A percentile compares a stretch with the other conserved stretches of the same genome.
phyloP scores from a whole-genome alignment of 2,329 filamentous ascomycete genomes.

The Sclerotinia sclerotiorum region DNA sequence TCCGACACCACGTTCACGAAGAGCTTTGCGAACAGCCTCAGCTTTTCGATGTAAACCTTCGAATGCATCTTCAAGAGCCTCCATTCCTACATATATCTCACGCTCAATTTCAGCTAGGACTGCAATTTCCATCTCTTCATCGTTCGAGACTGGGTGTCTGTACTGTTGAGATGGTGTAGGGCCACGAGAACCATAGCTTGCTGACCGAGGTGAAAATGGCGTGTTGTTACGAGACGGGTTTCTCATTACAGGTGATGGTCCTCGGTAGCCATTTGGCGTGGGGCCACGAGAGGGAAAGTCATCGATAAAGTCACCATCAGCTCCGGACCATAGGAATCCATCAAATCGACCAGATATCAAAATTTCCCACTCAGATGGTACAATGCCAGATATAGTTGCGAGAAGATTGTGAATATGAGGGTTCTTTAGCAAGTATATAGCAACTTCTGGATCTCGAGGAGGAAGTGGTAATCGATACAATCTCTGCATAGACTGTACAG shows the following conservation, averaged over 20 bases:
- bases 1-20: slow-evolving; percentile 81
- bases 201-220: slow-evolving; percentile 37
- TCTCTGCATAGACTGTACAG: slow-evolving; percentile 76
- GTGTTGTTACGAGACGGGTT: slow-evolving; percentile 37
- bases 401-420: slow-evolving; percentile 80
- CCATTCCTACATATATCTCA: slow-evolving; percentile 93
- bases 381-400: slow-evolving; percentile 83
- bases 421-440: slow-evolving; percentile 83
- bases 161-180: slow-evolving; percentile 55
- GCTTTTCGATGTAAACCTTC: slow-evolving; percentile 86
- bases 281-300: slow-evolving; percentile 50
- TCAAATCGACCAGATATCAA: slow-evolving; percentile 91
- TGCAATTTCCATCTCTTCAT: slow-evolving; percentile 91
- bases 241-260: slow-evolving; percentile 34
- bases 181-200: slow-evolving; percentile 49
- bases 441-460: slow-evolving; percentile 82
- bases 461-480: slow-evolving; percentile 72
- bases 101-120: slow-evolving; percentile 88
- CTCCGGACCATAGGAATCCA: slow-evolving; percentile 91
- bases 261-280: slow-evolving; percentile 51
- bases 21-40: slow-evolving; percentile 72
- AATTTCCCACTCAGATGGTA: slow-evolving; percentile 93
- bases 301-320: slow-evolving; percentile 58
- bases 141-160: slow-evolving; percentile 72
- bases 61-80: slow-evolving; percentile 89